phyloP scores from a whole-genome alignment of 192 early-diverging fungal genomes.

The Piromyces finnis region DNA sequence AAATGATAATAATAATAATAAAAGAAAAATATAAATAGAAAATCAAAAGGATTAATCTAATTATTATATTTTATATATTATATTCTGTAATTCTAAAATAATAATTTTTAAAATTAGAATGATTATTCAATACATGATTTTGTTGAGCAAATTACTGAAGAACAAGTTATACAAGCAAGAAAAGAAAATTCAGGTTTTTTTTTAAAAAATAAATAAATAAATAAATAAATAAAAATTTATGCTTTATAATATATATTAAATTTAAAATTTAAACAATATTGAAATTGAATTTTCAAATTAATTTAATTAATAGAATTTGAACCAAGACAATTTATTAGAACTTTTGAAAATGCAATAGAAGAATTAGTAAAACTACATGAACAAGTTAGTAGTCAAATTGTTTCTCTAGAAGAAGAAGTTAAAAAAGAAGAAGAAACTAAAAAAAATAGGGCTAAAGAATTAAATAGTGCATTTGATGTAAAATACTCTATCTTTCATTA shows the following conservation, averaged over 20 bases:
- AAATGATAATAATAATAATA: too few relatives aligned
- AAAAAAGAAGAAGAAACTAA: slow-evolving; percentile 54
- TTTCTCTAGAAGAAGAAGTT: slow-evolving; percentile 63
- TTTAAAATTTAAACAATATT: too few relatives aligned
- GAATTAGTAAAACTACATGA: slow-evolving; percentile 59
- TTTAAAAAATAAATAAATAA: background rate
- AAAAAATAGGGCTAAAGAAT: slow-evolving; percentile 56
- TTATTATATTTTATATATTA: too few relatives aligned
- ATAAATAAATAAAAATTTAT: too few relatives aligned
- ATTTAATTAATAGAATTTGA: too few relatives aligned
- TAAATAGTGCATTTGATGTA: slow-evolving; percentile 67
- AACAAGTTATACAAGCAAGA: background rate
- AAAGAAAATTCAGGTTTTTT: background rate
- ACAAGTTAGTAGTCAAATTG: slow-evolving; percentile 63
- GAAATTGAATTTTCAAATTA: too few relatives aligned
- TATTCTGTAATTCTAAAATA: too few relatives aligned
- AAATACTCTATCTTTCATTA: too few relatives aligned
- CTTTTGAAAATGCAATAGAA: slow-evolving; percentile 70
- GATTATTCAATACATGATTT: background rate
- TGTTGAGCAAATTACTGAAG: background rate
- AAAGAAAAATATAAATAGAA: too few relatives aligned
- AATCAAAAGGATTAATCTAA: too few relatives aligned
- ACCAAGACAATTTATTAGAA: slow-evolving; percentile 78
- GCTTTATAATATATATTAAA: too few relatives aligned
- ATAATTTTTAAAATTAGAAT: background rate